Percentiles rank a stretch among this genome's conserved stretches.
Conservation (phyloP, 345 rosid species). For the Jatropha curcas region DNA sequence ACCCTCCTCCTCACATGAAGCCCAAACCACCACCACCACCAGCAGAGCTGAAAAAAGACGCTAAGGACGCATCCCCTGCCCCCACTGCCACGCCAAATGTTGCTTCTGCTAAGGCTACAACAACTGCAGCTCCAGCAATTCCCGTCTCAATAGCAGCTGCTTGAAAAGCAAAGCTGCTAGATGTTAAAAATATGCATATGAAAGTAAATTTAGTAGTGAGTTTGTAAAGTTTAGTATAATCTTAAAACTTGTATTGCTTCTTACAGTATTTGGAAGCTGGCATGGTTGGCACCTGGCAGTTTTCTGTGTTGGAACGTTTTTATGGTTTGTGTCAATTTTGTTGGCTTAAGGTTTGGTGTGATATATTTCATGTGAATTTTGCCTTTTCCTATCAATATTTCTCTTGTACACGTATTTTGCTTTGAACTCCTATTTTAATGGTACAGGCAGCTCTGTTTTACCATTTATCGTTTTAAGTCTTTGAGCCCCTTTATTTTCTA, state of each 20-base stretch:
- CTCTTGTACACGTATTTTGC: not conserved
- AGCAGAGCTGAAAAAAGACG: constrained; percentile 38
- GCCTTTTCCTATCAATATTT: not conserved
- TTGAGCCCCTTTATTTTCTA: too few species aligned
- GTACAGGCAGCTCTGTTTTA: too few species aligned
- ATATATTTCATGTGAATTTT: not conserved
- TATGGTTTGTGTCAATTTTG: not conserved
- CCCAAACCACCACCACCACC: constrained; percentile 52
- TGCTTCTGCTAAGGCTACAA: constrained; percentile 13
- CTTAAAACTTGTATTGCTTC: constrained; percentile 5
- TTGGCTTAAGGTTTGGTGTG: not conserved
- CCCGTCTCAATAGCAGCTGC: constrained; percentile 25
- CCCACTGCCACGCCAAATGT: constrained; percentile 5
- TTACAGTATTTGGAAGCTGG: too few species aligned
- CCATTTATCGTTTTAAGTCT: too few species aligned
- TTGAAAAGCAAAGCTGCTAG: constrained; percentile 17
- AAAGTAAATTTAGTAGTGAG: constrained; percentile 11
- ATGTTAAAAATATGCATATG: constrained; percentile 5
- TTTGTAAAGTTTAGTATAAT: not conserved
- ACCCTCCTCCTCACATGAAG: constrained; percentile 75
- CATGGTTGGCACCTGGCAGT: not conserved
- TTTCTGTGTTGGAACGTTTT: constrained; percentile 2
- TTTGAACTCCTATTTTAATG: too few species aligned
- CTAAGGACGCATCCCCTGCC: constrained; percentile 23
- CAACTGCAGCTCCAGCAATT: constrained; percentile 15